phyloP scores from a whole-genome alignment of 352 stramenopile genomes.

The Globisporangium echinulatum region DNA sequence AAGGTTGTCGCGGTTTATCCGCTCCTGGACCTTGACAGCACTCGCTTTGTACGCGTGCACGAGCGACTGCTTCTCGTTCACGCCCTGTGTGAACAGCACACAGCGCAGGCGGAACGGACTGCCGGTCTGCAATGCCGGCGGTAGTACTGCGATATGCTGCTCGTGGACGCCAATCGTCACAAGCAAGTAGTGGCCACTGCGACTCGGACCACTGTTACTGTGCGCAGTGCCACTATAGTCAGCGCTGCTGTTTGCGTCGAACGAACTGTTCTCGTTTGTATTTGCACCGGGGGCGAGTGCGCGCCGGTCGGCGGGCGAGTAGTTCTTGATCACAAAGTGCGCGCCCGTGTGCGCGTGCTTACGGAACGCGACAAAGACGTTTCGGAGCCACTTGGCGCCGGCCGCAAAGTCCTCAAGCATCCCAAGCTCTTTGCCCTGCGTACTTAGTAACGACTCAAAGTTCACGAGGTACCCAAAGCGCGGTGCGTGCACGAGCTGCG shows the following conservation, averaged over 20 bases:
- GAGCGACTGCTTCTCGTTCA: conserved; percentile 84
- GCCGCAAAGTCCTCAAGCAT: conserved; percentile 92
- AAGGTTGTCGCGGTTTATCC: conserved; percentile 79
- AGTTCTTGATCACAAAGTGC: conserved; percentile 60
- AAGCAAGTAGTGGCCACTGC: conserved; percentile 28
- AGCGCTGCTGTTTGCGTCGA: conserved; percentile 6
- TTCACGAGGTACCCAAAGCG: conserved; percentile 67
- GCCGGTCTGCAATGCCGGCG: conserved; percentile 32
- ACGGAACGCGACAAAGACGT: conserved; percentile 74
- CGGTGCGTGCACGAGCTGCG: conserved; percentile 47
- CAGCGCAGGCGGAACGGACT: conserved; percentile 50
- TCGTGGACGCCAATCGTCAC: conserved; percentile 62
- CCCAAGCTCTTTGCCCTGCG: conserved; percentile 91
- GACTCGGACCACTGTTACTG: background rate
- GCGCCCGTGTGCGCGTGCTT: conserved; percentile 29
- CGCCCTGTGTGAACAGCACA: conserved; percentile 75
- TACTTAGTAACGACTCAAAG: conserved; percentile 84
- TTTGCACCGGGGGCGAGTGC: conserved; percentile 5
- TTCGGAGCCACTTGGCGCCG: conserved; percentile 72
- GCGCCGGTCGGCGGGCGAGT: conserved; percentile 29
- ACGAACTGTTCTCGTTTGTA: conserved; percentile 12
- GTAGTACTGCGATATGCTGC: conserved; percentile 45
- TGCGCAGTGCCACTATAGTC: background rate
- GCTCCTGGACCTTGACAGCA: conserved; percentile 70
- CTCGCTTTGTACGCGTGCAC: conserved; percentile 72